Percentiles rank a stretch among this genome's conserved stretches.
These are phyloP conservation scores for Eremochloa ophiuroides DNA, from an alignment of 176 grass and related monocot genomes.

Conservation along the genomic window DNA sequence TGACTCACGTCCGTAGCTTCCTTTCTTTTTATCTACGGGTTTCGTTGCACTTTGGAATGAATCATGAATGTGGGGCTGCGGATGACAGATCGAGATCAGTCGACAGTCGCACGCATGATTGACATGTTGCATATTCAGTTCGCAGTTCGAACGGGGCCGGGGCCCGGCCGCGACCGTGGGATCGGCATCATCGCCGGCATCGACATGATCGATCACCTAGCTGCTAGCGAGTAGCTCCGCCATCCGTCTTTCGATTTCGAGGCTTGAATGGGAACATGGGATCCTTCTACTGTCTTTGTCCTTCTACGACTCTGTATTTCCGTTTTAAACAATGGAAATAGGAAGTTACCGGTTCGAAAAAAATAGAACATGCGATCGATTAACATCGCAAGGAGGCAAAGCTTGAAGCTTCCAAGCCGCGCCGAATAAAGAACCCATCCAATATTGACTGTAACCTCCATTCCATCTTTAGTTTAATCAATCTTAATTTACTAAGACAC, in stretches of 20 bases:
- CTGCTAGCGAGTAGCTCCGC: background rate
- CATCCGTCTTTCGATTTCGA: slow-evolving; percentile 30
- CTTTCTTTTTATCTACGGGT: background rate
- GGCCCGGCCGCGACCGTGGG: background rate
- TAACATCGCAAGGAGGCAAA: background rate
- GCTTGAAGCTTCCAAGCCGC: slow-evolving; percentile 26
- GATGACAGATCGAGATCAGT: slow-evolving; percentile 18
- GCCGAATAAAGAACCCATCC: background rate
- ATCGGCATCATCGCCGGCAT: background rate
- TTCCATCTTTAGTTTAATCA: background rate
- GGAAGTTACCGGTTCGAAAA: too few species aligned
- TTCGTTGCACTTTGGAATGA: background rate
- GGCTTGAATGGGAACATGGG: too few species aligned
- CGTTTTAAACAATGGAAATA: too few species aligned
- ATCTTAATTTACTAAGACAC: background rate
- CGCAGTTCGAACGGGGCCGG: background rate
- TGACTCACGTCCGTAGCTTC: background rate
- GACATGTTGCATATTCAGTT: background rate
- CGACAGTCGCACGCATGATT: slow-evolving; percentile 7
- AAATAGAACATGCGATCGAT: background rate
- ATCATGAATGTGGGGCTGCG: background rate
- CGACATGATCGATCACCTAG: slow-evolving; percentile 22
- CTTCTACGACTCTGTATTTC: too few species aligned
- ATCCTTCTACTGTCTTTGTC: too few species aligned
- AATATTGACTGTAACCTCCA: background rate